These are phyloP conservation scores for Piromyces sp. DNA, from an alignment of 192 early-diverging fungal genomes.

Conservation along the genomic window DNA sequence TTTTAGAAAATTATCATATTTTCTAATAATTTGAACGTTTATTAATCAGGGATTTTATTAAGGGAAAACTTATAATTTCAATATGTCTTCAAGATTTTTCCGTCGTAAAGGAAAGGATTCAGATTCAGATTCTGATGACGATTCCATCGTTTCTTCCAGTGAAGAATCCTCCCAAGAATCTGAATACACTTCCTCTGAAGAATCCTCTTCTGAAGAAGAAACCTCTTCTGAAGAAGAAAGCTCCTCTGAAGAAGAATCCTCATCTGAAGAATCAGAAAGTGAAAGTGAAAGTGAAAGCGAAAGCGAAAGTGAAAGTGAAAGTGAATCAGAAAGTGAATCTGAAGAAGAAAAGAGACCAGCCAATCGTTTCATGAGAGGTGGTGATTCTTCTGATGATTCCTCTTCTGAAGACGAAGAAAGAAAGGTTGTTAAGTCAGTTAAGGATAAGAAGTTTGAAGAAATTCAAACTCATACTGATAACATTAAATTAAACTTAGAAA, in stretches of 20 bases:
- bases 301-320: neutral
- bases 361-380: neutral
- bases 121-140: conserved; percentile 14
- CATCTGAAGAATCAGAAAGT: conserved; percentile 5
- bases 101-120: conserved; percentile 2
- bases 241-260: conserved; percentile 11
- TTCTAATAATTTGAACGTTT: neutral
- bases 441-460: conserved; percentile 79
- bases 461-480: conserved; percentile 42
- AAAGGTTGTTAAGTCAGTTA: conserved; percentile 58
- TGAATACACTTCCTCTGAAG: conserved; percentile 4
- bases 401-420: conserved; percentile 30
- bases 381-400: neutral
- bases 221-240: conserved; percentile 6
- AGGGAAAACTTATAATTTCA: neutral
- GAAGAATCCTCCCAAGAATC: conserved; percentile 1
- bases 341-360: conserved; percentile 1
- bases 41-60: neutral
- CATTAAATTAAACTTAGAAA: conserved; percentile 60
- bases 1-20: neutral
- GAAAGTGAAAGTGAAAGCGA: conserved; percentile 1
- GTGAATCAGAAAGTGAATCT: neutral
- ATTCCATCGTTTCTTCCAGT: conserved; percentile 17
- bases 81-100: neutral
- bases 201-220: conserved; percentile 7